Evolutionary conservation across 2,329 filamentous ascomycete species (phyloP).

Genomic region (Hymenoscyphus linearis): DNA sequence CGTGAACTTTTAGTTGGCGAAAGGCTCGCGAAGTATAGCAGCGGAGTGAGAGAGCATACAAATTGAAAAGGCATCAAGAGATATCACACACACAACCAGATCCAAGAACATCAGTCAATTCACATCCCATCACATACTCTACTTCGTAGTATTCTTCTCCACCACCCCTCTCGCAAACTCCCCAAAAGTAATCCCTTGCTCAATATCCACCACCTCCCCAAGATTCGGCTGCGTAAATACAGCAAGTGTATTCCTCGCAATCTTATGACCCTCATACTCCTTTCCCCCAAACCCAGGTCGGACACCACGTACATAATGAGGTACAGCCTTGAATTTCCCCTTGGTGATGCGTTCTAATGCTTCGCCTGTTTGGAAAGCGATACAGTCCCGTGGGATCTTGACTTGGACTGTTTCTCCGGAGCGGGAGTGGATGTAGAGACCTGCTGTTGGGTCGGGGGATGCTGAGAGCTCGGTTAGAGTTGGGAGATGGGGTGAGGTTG

Average conservation of each 20-base stretch:
- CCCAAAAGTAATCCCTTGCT: slow-evolving; percentile 64
- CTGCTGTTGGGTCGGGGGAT: slow-evolving; percentile 78
- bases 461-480: slow-evolving; percentile 64
- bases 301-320: slow-evolving; percentile 86
- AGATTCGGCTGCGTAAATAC: slow-evolving; percentile 97
- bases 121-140: neutral
- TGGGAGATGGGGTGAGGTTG: slow-evolving; percentile 28
- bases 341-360: slow-evolving; percentile 83
- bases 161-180: slow-evolving; percentile 55
- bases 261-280: slow-evolving; percentile 41
- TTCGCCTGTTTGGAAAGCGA: slow-evolving; percentile 95
- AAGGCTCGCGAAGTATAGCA: too few species aligned
- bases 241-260: slow-evolving; percentile 83
- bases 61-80: too few species aligned
- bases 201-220: slow-evolving; percentile 68
- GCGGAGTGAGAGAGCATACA: too few species aligned
- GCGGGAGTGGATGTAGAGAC: slow-evolving; percentile 90
- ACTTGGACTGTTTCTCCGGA: slow-evolving; percentile 82
- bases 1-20: too few species aligned
- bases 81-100: neutral
- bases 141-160: slow-evolving; percentile 33
- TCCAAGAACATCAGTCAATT: neutral
- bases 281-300: slow-evolving; percentile 41
- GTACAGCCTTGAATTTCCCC: slow-evolving; percentile 90
- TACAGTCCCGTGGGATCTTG: slow-evolving; percentile 81